Base-by-base conservation (phyloP, 2,329 filamentous ascomycete species). In the Diaporthe sp. region DNA sequence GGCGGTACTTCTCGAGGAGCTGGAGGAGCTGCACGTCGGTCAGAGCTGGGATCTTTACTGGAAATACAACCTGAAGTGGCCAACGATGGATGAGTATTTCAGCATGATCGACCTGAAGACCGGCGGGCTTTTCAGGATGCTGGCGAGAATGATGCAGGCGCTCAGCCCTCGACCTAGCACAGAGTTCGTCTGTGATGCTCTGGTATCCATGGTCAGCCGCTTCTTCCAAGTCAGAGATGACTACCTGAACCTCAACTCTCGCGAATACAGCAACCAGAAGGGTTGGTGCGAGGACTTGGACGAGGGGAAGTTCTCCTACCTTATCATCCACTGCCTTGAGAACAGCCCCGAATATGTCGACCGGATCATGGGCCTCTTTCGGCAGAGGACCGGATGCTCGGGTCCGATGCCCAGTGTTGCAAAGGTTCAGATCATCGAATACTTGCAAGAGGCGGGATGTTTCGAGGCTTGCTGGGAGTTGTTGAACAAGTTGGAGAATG, bases 21-120 rank as follows among this genome's bases (percentile, higher is more conserved):
- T 80, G 3, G 28, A 76, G 13, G 37, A 55, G 34, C 68, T 80
- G 6, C 75, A 78, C 37, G 37, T 78, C 22, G 81, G 81, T 3
- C 81, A 82, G 58, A 77, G 77, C 53, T 75, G 74, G 57, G 81
- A 82, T 61, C 77, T 82, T 0, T 73, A 79, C 70, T 82, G 79
- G 78, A 80, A 75, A n/a, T 74, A 72, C 15, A 53, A 78, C 12
- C 28, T 75, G 12, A 55, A 53, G 3, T 74, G 75, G 4, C 81
- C 81, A 0, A 75, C 76, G 0, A 75, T 77, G 28, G 46, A 75
- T 0, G 78, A 81, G n/a, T 82, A 81, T 31, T 15, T 81, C 4
- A 58, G 74, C 17, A 81, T 82, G 81, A 73, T 81, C 0, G 78
- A 80, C 51, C 25, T 44, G 9, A 72, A 72, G 51, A 72, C 70